Conservation (phyloP, 1,284 basidiomycete genomes). For the Ustilago shanxiensis region DNA sequence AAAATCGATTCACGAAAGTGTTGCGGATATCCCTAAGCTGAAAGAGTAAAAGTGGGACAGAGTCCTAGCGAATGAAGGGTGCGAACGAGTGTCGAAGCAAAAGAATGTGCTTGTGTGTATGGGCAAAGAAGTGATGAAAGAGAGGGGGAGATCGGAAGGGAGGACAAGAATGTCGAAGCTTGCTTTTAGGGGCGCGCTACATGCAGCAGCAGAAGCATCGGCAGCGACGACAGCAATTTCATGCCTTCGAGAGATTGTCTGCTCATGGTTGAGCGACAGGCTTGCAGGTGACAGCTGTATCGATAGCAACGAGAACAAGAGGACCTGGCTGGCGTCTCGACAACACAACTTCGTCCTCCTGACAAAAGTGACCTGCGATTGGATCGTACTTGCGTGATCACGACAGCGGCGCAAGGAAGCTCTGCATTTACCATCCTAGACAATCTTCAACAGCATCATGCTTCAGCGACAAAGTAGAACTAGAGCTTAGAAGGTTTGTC, state of each 20-base stretch:
- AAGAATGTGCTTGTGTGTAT: background rate
- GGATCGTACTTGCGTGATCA: background rate
- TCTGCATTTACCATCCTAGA: background rate
- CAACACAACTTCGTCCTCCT: background rate
- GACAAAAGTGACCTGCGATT: background rate
- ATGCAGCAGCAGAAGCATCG: background rate
- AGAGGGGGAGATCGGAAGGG: background rate
- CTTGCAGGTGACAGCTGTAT: background rate
- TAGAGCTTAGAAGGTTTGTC: background rate
- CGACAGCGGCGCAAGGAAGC: background rate
- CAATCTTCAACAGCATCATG: background rate
- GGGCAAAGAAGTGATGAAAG: background rate
- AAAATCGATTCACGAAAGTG: background rate
- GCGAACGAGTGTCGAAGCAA: background rate
- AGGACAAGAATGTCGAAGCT: background rate
- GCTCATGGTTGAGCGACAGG: background rate
- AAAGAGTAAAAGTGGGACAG: background rate
- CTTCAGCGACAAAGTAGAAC: background rate
- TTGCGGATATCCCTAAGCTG: background rate
- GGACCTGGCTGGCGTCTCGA: background rate
- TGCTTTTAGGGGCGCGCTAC: constrained; percentile 7
- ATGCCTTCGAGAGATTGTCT: background rate
- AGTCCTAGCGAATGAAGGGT: background rate
- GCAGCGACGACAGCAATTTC: background rate
- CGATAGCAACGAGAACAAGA: background rate